Percentiles rank a stretch among this genome's conserved stretches.
Evolutionary conservation across 2,329 filamentous ascomycete species (phyloP).

Genomic region (Aspergillus pseudoviridinutans): DNA sequence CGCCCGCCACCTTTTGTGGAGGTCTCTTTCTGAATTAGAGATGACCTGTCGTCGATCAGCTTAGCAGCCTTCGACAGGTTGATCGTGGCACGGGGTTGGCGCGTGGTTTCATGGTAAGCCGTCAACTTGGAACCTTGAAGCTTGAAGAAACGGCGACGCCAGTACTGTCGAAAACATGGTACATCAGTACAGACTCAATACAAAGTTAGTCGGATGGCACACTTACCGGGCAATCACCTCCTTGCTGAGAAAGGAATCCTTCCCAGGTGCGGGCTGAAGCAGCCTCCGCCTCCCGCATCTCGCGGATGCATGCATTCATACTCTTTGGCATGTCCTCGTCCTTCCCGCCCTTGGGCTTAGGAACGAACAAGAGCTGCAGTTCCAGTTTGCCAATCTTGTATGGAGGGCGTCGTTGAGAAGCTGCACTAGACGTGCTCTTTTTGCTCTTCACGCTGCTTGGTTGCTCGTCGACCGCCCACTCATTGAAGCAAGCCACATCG

Average conservation of each 20-base stretch:
- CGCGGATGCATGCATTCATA: slow-evolving; percentile 93
- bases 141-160: slow-evolving; percentile 97
- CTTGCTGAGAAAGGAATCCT: slow-evolving; percentile 89
- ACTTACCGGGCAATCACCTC: slow-evolving; percentile 93
- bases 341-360: slow-evolving; percentile 76
- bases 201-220: slow-evolving; percentile 9
- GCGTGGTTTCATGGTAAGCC: slow-evolving; percentile 91
- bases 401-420: slow-evolving; percentile 68
- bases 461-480: slow-evolving; percentile 89
- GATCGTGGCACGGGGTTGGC: slow-evolving; percentile 93
- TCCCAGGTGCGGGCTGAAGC: slow-evolving; percentile 75
- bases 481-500: slow-evolving; percentile 94
- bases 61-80: slow-evolving; percentile 90
- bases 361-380: slow-evolving; percentile 89
- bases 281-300: slow-evolving; percentile 86
- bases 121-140: slow-evolving; percentile 86
- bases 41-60: slow-evolving; percentile 84
- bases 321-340: slow-evolving; percentile 99
- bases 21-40: slow-evolving; percentile 79
- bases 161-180: slow-evolving; percentile 61
- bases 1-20: slow-evolving; percentile 72
- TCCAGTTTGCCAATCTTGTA: slow-evolving; percentile 95
- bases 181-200: neutral
- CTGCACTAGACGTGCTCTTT: slow-evolving; percentile 60
- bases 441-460: slow-evolving; percentile 93